Conservation (phyloP, 2,329 filamentous ascomycete species). For the Exophiala phaeomuriformis region DNA sequence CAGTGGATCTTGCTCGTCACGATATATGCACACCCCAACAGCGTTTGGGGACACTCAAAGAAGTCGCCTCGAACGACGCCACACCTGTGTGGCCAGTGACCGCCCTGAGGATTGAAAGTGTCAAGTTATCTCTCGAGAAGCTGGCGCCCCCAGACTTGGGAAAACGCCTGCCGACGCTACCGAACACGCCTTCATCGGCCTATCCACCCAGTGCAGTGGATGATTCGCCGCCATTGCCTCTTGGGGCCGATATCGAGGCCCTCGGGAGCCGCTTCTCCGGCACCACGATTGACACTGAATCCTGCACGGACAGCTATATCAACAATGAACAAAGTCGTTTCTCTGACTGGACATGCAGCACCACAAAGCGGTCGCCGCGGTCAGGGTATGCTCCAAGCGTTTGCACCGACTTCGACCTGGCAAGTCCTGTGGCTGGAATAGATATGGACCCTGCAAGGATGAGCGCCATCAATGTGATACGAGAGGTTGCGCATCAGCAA, state of each 20-base stretch:
- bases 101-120: slow-evolving; percentile 19
- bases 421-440: slow-evolving; percentile 11
- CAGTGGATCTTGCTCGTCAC: slow-evolving; percentile 2
- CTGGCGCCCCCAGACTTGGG: slow-evolving; percentile 29
- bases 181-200: slow-evolving; percentile 42
- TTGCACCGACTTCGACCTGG: slow-evolving; percentile 20
- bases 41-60: slow-evolving; percentile 25
- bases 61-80: slow-evolving; percentile 20
- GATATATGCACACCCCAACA: slow-evolving; percentile 6
- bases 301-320: slow-evolving; percentile 13
- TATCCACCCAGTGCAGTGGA: slow-evolving; percentile 23
- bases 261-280: slow-evolving; percentile 26
- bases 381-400: slow-evolving; percentile 19
- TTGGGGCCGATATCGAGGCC: slow-evolving; percentile 11
- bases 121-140: slow-evolving; percentile 20
- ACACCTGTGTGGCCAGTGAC: slow-evolving; percentile 28
- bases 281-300: slow-evolving; percentile 25
- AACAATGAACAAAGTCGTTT: slow-evolving; percentile 35
- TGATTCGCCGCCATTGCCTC: slow-evolving; percentile 4
- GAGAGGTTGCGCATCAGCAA: background rate
- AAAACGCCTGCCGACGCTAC: slow-evolving; percentile 41
- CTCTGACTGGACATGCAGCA: slow-evolving; percentile 35
- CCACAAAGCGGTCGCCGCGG: slow-evolving; percentile 28
- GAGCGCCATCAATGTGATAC: background rate
- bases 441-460: background rate